Percentiles rank a stretch among this genome's conserved stretches.
phyloP scores from a whole-genome alignment of 352 stramenopile genomes.

The Phytophthora megakarya region DNA sequence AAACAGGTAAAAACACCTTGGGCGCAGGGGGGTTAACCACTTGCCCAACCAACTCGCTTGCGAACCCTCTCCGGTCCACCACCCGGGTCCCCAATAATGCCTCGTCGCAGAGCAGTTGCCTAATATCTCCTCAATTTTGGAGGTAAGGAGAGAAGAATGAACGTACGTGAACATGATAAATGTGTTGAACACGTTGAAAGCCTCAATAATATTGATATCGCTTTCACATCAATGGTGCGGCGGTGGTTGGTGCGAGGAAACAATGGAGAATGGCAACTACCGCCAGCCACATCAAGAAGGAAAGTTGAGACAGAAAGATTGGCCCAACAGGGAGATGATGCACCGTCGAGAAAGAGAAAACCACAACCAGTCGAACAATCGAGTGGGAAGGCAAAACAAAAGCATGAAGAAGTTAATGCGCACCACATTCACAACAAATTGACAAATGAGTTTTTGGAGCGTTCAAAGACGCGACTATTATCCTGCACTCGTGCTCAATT shows the following conservation, averaged over 20 bases:
- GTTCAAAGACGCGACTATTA: neutral
- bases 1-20: no score
- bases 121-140: neutral
- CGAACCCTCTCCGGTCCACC: no score
- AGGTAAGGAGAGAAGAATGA: constrained; percentile 1
- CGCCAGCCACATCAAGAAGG: neutral
- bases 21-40: no score
- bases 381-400: neutral
- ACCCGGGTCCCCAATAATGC: no score
- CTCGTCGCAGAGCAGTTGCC: constrained; percentile 11
- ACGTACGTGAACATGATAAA: neutral
- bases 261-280: constrained; percentile 19
- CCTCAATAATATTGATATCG: constrained; percentile 8
- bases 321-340: neutral
- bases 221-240: constrained; percentile 18
- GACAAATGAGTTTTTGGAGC: constrained; percentile 10
- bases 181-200: neutral
- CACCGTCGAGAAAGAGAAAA: neutral
- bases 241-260: constrained; percentile 11
- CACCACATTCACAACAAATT: constrained; percentile 10
- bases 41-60: no score
- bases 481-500: neutral
- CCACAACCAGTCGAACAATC: neutral
- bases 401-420: neutral
- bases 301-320: neutral